Conservation (phyloP, 1,139 yeast genomes). For the Hemisphaericaspora lyxosophila region DNA sequence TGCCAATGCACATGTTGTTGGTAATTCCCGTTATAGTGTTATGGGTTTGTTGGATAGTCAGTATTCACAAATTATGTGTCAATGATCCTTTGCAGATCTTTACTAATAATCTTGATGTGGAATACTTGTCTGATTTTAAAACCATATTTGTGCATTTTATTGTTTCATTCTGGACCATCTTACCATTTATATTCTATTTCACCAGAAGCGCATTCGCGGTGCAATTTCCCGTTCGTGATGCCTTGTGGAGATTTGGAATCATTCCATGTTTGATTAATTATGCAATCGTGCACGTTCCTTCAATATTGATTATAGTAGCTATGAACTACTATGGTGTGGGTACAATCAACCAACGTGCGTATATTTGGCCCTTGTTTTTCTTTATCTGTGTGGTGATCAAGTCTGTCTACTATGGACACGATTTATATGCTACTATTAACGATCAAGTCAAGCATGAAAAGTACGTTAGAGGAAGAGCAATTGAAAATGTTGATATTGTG, state of each 20-base stretch:
- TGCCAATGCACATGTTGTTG: constrained; percentile 2
- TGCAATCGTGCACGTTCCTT: constrained; percentile 17
- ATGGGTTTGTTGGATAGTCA: constrained; percentile 23
- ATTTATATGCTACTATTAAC: constrained; percentile 25
- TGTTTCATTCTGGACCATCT: constrained; percentile 24
- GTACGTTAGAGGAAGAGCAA: constrained; percentile 61
- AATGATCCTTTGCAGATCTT: constrained; percentile 23
- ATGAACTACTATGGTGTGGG: constrained; percentile 8
- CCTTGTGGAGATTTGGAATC: constrained; percentile 13
- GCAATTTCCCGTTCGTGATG: constrained; percentile 1
- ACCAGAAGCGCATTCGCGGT: neutral
- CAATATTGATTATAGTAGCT: constrained; percentile 8
- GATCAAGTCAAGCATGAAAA: constrained; percentile 58
- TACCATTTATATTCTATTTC: constrained; percentile 16
- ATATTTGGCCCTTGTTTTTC: constrained; percentile 16
- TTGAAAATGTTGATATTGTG: constrained; percentile 50
- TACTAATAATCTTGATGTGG: constrained; percentile 2
- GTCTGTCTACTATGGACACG: constrained; percentile 10
- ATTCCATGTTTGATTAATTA: constrained; percentile 15
- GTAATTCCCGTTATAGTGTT: constrained; percentile 5
- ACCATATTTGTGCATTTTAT: constrained; percentile 20
- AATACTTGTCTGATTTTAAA: constrained; percentile 5
- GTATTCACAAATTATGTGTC: constrained; percentile 26
- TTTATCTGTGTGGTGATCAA: constrained; percentile 16
- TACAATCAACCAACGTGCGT: constrained; percentile 4